phyloP scores from a whole-genome alignment of 2,329 filamentous ascomycete genomes.

The Sclerotinia sclerotiorum region DNA sequence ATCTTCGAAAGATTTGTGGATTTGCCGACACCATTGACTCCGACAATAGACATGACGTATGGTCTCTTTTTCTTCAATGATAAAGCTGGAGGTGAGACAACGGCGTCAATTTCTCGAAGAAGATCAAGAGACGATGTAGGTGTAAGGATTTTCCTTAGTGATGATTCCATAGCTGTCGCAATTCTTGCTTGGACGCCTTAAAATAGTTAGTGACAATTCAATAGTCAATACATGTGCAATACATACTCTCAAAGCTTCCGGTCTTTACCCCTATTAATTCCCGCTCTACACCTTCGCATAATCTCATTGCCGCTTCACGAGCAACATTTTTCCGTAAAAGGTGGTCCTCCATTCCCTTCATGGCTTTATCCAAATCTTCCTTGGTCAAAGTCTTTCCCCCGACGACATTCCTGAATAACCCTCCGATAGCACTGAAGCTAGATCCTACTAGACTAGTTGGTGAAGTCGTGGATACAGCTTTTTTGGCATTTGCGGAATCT shows the following conservation, averaged over 20 bases:
- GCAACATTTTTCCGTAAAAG: slow-evolving; percentile 94
- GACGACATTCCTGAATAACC: slow-evolving; percentile 90
- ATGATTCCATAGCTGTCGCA: slow-evolving; percentile 84
- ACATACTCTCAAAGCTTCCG: slow-evolving; percentile 74
- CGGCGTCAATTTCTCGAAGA: slow-evolving; percentile 84
- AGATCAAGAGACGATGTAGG: slow-evolving; percentile 93
- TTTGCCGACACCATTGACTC: slow-evolving; percentile 97
- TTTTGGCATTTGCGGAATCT: slow-evolving; percentile 71
- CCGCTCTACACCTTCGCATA: slow-evolving; percentile 88
- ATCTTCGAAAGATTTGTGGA: slow-evolving; percentile 98
- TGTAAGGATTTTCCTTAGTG: slow-evolving; percentile 90
- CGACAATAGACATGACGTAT: slow-evolving; percentile 97
- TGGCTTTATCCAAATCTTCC: slow-evolving; percentile 83
- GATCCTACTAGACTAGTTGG: slow-evolving; percentile 71
- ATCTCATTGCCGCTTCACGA: slow-evolving; percentile 83
- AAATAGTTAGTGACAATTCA: slow-evolving; percentile 32
- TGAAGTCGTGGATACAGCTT: slow-evolving; percentile 45
- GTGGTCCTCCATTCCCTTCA: slow-evolving; percentile 96
- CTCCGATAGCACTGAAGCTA: slow-evolving; percentile 77
- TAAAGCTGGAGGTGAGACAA: slow-evolving; percentile 65
- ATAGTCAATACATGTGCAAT: slow-evolving; percentile 25
- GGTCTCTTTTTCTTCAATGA: slow-evolving; percentile 68
- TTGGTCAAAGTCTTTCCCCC: slow-evolving; percentile 91
- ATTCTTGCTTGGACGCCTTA: slow-evolving; percentile 75
- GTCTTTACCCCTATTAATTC: slow-evolving; percentile 91